A percentile compares a stretch with the other conserved stretches of the same genome.
Evolutionary conservation across 805 yeast genomes (phyloP).

Genomic region (Zygoascus flipseniorum): DNA sequence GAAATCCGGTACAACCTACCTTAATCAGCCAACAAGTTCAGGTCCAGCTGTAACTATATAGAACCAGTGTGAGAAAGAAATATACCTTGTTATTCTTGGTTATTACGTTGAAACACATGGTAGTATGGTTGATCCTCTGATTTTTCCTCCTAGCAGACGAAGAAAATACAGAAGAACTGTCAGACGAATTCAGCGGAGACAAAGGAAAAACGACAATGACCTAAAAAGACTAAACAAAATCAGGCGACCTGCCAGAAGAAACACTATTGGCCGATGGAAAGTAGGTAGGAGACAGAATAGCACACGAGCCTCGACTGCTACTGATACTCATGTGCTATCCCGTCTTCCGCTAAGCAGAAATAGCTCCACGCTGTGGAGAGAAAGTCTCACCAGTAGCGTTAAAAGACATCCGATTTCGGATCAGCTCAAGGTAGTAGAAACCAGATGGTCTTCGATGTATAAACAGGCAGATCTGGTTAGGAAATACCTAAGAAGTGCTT

Average conservation of each 20-base stretch:
- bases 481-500: neutral
- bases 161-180: constrained; percentile 13
- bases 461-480: neutral
- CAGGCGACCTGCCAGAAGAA: neutral
- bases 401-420: neutral
- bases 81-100: too few relatives aligned
- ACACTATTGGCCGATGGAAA: neutral
- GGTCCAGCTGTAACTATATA: too few relatives aligned
- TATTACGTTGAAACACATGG: too few relatives aligned
- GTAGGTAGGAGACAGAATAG: neutral
- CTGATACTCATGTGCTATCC: neutral
- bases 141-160: neutral
- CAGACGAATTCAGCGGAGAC: constrained; percentile 4
- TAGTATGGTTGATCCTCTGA: neutral
- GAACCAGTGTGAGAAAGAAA: too few relatives aligned
- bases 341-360: neutral
- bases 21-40: too few relatives aligned
- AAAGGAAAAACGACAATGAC: neutral
- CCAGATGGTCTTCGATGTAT: neutral
- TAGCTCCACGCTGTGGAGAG: neutral
- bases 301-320: neutral
- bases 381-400: neutral
- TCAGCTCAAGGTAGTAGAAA: neutral
- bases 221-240: neutral
- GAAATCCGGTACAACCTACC: too few relatives aligned